Base-by-base conservation (phyloP, 176 grass and related monocot species). In the Eleusine coracana region DNA sequence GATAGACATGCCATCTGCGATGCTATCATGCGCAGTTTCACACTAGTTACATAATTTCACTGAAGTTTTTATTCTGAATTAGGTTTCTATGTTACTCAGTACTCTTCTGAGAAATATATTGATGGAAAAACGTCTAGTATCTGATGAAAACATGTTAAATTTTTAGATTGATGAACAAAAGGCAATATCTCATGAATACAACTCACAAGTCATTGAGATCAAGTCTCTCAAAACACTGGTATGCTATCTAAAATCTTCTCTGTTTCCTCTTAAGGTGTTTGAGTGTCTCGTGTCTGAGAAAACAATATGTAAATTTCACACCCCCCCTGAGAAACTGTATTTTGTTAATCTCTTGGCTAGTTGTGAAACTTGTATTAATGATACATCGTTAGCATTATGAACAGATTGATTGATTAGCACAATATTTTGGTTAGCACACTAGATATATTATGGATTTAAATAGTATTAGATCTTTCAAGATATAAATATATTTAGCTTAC, bases 161-260 rank as follows among this genome's bases (percentile, higher is more conserved):
- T 95, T 89, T 84, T 88, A 98, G 92, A 84, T 91, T 82, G 46
- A 58, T 59, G 92, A 95, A 60, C 92, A 95, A 44, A 93, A 85
- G 76, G 76, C 42, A 73, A 75, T 98, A 56, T 88, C 86, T 17
- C 66, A 82, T 82, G 86, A 61, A 82, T 98, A 87, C 87, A 88
- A 71, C 10, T 44, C 50, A 48, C 81, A 95, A 86, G 61, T 91
- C 75, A 85, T 61, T 80, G 92, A 93, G 76, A 86, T 92, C 44
- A 93, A 95, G 83, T 85, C 91, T 38, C 89, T 95, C 83, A 95
- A 92, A 90, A 77, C 76, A 77, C 77, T 90, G 96, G 96, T 98
- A 98, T 86, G 82, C 25, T 91, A 41, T 73, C 20, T 37, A 52
- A 76, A 65, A 81, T 21, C 29, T 40, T 86, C 56, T 75, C 63